A percentile compares a stretch with the other conserved stretches of the same genome.
These are phyloP conservation scores for Oryza longistaminata DNA, from an alignment of 176 grass and related monocot species.

Conservation along the genomic window DNA sequence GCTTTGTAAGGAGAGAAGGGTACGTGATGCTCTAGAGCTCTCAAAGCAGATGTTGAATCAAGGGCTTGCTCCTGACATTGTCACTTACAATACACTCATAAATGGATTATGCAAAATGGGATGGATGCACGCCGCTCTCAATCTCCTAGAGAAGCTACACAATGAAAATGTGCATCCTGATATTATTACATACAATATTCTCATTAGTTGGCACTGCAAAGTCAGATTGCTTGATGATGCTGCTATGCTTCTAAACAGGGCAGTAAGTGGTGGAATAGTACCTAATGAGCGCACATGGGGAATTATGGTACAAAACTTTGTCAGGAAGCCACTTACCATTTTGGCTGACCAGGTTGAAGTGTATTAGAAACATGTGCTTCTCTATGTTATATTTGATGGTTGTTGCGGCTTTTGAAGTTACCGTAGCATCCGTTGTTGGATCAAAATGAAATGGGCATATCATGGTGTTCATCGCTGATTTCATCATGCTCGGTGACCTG, in stretches of 20 bases:
- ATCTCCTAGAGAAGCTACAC: constrained; percentile 77
- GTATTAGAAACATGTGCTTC: constrained; percentile 30
- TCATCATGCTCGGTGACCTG: background rate
- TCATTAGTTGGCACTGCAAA: constrained; percentile 98
- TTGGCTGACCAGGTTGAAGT: constrained; percentile 20
- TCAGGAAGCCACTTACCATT: constrained; percentile 43
- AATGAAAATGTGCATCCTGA: constrained; percentile 67
- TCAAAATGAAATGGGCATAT: constrained; percentile 22
- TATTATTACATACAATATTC: constrained; percentile 91
- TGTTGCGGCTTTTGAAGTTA: constrained; percentile 6
- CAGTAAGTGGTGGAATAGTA: constrained; percentile 51
- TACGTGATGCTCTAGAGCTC: constrained; percentile 74
- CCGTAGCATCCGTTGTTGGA: background rate
- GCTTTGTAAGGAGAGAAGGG: constrained; percentile 68
- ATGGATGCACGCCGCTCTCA: constrained; percentile 74
- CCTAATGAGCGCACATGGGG: constrained; percentile 73
- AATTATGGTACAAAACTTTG: constrained; percentile 75
- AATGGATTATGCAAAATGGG: constrained; percentile 90
- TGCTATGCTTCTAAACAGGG: constrained; percentile 63
- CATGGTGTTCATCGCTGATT: background rate
- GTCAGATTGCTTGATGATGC: constrained; percentile 70
- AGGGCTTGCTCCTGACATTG: constrained; percentile 77
- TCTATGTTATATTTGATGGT: constrained; percentile 10
- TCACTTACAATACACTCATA: constrained; percentile 91
- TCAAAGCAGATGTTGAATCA: constrained; percentile 77